Conservation (phyloP, 441 rosid genomes). For the Theobroma grandiflorum region DNA sequence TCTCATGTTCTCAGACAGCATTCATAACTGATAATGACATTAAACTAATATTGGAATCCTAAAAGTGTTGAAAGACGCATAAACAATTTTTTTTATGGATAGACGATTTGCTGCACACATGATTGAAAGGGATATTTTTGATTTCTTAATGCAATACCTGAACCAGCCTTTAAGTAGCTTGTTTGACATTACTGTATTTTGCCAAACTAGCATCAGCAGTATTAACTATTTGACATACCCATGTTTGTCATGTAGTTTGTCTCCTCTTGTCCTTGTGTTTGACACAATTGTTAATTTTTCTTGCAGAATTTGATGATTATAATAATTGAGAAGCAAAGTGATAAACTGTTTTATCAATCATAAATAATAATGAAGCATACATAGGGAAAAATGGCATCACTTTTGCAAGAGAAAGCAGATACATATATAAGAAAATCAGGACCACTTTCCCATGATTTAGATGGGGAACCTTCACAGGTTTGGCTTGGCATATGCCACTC, state of each 20-base stretch:
- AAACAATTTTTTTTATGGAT: not conserved
- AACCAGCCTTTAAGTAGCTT: not conserved
- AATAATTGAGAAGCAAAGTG: conserved; percentile 4
- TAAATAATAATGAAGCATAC: not conserved
- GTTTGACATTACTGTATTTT: not conserved
- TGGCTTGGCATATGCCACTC: conserved; percentile 31
- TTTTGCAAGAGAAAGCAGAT: conserved; percentile 22
- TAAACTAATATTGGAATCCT: not conserved
- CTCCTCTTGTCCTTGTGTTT: not conserved
- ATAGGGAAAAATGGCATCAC: conserved; percentile 1
- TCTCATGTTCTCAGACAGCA: not conserved
- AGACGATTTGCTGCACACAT: not conserved
- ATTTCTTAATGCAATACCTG: not conserved
- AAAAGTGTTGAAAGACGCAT: conserved; percentile 8
- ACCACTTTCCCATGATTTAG: conserved; percentile 37
- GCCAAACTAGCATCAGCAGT: not conserved
- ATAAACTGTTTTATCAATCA: not conserved
- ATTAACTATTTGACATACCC: not conserved
- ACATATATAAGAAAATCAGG: conserved; percentile 22
- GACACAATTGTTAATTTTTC: not conserved
- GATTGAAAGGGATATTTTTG: not conserved
- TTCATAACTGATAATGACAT: not conserved
- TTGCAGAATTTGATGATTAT: not conserved
- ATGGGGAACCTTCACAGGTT: conserved; percentile 27
- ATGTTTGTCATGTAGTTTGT: conserved; percentile 10